Evolutionary conservation across 192 early-diverging fungal genomes (phyloP).

Genomic region (Coemansia reversa): DNA sequence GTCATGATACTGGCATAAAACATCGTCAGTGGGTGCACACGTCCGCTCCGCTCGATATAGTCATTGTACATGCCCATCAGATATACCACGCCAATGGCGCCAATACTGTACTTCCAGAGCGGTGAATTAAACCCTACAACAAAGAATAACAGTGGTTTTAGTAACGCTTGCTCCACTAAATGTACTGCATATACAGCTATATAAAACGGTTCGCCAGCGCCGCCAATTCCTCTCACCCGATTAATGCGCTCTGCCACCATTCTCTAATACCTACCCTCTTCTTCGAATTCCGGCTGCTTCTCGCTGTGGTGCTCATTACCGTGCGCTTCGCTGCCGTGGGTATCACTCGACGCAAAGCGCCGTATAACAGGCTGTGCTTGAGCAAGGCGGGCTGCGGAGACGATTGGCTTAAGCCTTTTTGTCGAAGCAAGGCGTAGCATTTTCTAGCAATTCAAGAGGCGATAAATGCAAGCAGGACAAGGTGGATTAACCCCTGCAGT

Average conservation of each 20-base stretch:
- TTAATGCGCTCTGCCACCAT: background rate
- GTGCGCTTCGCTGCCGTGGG: background rate
- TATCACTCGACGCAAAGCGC: constrained; percentile 40
- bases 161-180: background rate
- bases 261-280: constrained; percentile 27
- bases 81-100: constrained; percentile 28
- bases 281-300: constrained; percentile 28
- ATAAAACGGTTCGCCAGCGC: background rate
- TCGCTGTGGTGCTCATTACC: constrained; percentile 12
- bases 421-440: constrained; percentile 39
- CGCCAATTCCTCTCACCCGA: background rate
- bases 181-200: background rate
- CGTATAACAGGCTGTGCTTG: constrained; percentile 22
- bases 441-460: background rate
- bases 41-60: constrained; percentile 45
- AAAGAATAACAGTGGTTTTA: background rate
- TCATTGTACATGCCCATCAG: constrained; percentile 46
- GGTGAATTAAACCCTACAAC: constrained; percentile 40
- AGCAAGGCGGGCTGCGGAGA: constrained; percentile 6
- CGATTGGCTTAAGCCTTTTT: constrained; percentile 18
- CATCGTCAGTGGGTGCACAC: constrained; percentile 48
- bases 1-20: constrained; percentile 48
- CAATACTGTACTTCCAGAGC: constrained; percentile 46
- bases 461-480: background rate
- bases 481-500: background rate